Conservation (phyloP, 1,139 yeast genomes). For the Yamadazyma blattariae region DNA sequence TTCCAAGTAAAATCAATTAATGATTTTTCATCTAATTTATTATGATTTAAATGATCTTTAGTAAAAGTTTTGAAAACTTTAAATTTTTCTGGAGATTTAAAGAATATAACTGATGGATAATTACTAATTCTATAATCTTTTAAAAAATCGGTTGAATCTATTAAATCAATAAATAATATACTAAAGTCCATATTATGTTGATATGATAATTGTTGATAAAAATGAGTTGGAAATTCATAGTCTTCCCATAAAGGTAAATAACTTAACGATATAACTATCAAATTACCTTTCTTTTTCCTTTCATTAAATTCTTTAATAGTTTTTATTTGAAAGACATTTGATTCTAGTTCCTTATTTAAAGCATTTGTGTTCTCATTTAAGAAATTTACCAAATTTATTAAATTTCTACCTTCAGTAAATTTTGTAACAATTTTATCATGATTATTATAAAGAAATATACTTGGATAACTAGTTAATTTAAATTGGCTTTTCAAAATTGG, state of each 20-base stretch:
- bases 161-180: slow-evolving; percentile 24
- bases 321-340: slow-evolving; percentile 10
- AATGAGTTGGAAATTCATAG: slow-evolving; percentile 33
- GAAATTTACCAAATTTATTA: slow-evolving; percentile 24
- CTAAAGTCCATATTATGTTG: slow-evolving; percentile 19
- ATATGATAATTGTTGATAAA: slow-evolving; percentile 28
- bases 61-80: slow-evolving; percentile 27
- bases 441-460: slow-evolving; percentile 29
- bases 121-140: slow-evolving; percentile 26
- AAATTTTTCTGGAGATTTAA: slow-evolving; percentile 19
- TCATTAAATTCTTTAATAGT: slow-evolving; percentile 4
- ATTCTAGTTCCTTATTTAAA: slow-evolving; percentile 13
- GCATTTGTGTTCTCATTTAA: slow-evolving; percentile 17
- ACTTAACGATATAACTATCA: slow-evolving; percentile 27
- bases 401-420: slow-evolving; percentile 21
- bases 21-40: slow-evolving; percentile 18
- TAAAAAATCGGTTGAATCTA: slow-evolving; percentile 19
- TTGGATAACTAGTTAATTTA: slow-evolving; percentile 28
- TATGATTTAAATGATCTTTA: slow-evolving; percentile 20
- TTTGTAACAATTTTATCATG: slow-evolving; percentile 24
- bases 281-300: slow-evolving; percentile 10
- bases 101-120: slow-evolving; percentile 32
- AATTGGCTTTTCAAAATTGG: slow-evolving; percentile 24
- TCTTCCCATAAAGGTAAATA: slow-evolving; percentile 30
- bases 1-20: slow-evolving; percentile 21